Base-by-base conservation (phyloP, 2,329 filamentous ascomycete species). In the Botrytis aclada region DNA sequence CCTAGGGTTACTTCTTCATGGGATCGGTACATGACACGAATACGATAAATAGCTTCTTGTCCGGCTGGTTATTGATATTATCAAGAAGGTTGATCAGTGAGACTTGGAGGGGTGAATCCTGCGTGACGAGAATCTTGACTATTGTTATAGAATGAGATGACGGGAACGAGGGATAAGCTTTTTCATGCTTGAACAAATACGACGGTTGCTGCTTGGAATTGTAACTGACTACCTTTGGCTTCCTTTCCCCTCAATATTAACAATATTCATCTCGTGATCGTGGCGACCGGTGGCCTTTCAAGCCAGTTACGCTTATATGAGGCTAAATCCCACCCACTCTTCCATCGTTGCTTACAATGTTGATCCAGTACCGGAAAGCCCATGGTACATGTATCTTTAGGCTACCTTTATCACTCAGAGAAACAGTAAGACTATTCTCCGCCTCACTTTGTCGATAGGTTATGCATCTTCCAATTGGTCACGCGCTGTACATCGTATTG, bases 341-440 rank as follows among this genome's bases (percentile, higher is more conserved):
- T 18, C 43, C 43, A 47, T 10, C 25, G 3, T 56, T 56, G n/a
- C 51, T 56, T 56, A 56, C 51, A 29, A 32, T 56, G 51, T 18
- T 14, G 18, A 29, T 56, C 14, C 51, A 18, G n/a, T 18, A 1
- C n/a, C 14, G 3, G 18, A 18, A 6, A 56, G n/a, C 51, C n/a
- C n/a, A 29, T 9, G 14, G 12, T 56, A 18, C 3, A 18, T 56
- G 9, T 8, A 56, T 4, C 16, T 18, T 9, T 16, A 29, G n/a
- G 14, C n/a, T 6, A 1, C 2, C 14, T 47, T 8, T n/a, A 56
- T 29, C 7, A 6, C 6, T 1, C 1, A 7, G 14, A 18, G n/a
- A 16, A 3, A 29, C 18, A 29, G 14, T 29, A 29, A 56, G 51
- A 56, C 0, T 56, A 7, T 56, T 56, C 51, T 4, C 32, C n/a